Evolutionary conservation across 2,329 filamentous ascomycete genomes (phyloP), one percentile per base, ranked within the genome.

Genomic region (Calcarisporium arbuscula): DNA sequence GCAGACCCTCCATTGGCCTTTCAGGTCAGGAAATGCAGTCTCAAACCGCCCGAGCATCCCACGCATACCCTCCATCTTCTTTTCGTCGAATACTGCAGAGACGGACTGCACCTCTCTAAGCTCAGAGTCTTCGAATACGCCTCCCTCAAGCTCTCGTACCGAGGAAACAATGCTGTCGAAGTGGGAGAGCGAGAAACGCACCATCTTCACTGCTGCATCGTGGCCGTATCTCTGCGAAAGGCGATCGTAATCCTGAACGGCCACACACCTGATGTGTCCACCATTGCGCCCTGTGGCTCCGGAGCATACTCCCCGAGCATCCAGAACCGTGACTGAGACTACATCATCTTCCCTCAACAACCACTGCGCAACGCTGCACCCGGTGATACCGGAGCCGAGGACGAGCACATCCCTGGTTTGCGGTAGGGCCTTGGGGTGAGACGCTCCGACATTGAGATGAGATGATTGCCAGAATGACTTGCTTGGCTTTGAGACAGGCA

Each of bases 301-400:
- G 16, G 44, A 48, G 21, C 45, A 42, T 8, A 54, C 31, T 3
- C 43, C 42, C 8, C 53, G 43, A 4, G 53, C 53, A 23, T 57
- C 53, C 4, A 56, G 31, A 15, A 57, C 38, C 2, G 51, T 41
- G 6, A 54, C 32, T 35, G 37, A 10, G 40, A 17, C 2, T 19
- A 17, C 2, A 35, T 16, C 16, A 11, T n/a, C 5, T n/a, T 43
- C 39, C 19, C 42, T 36, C 6, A 56, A 46, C 2, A 63, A 43
- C 6, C 51, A 48, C 10, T 52, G 47, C 19, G 53, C 51, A 8
- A 60, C 41, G 16, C 50, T 50, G 10, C 48, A 50, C 10, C 54
- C 60, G 0, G 59, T 55, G 19, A 62, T 54, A 0, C 58, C 60
- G 4, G 57, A 60, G 6, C 60, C 60, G 30, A 63, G 54, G n/a